Evolutionary conservation across 208 protist species (phyloP), one percentile per base, ranked within the genome.

Genomic region (Crithidia thermophila): DNA sequence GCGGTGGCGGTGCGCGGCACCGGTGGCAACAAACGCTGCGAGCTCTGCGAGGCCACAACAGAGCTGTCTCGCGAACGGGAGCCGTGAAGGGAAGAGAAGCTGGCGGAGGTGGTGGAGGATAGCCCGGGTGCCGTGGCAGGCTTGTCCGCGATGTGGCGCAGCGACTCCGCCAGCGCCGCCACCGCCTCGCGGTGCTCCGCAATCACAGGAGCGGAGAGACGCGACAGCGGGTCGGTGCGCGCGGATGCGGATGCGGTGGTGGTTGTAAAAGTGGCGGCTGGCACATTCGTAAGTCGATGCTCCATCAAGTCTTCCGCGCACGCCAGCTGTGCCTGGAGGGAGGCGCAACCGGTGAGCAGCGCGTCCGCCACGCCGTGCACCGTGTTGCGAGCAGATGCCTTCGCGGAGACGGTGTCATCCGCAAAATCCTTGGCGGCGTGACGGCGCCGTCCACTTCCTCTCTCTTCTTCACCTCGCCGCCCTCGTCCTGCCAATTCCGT

Each of bases 291-390:
- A n/a, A 74, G 40, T 0, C 59, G 59, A 20, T 57, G 23, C 1
- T 56, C 31, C 10, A 72, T 25, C 18, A 49, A 46, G 30, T 42
- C 13, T 42, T 78, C 55, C 4, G 77, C 37, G 27, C 63, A 62
- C 39, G 56, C 63, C 10, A 90, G 75, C 43, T 87, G 82, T 0
- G 66, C 58, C 18, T 72, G 55, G 13, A 93, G 39, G 13, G 87
- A 84, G 25, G 78, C 57, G 34, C 87, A 93, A 6, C 87, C 87
- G 23, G 69, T 40, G 7, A 79, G 59, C 16, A 93, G 64, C 13
- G 84, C 71, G 2, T 70, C 56, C 20, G 71, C 42, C 9, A 84
- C 79, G 8, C 42, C 25, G 34, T 42, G 60, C 21, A 43, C 53
- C 21, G 58, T 23, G 23, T 18, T 21, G 3, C 3, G n/a, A n/a